A percentile compares a stretch with the other conserved stretches of the same genome.
These are phyloP conservation scores for Helicocarpus griseus DNA, from an alignment of 2,329 filamentous ascomycete species.

Conservation along the genomic window DNA sequence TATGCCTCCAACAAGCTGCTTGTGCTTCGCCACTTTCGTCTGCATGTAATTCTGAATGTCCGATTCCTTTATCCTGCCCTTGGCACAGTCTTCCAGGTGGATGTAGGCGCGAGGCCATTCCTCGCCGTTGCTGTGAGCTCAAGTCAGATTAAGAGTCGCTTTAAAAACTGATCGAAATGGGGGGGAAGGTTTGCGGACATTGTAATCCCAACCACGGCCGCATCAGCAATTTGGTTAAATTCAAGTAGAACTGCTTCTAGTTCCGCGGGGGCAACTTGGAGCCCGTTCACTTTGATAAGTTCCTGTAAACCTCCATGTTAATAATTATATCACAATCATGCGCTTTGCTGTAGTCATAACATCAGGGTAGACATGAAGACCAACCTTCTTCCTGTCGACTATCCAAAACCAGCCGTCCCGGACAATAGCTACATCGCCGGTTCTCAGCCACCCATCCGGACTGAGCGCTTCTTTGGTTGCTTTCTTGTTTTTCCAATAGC, in stretches of 20 bases:
- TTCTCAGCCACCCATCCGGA: slow-evolving; percentile 74
- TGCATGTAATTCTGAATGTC: slow-evolving; percentile 34
- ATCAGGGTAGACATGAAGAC: no score
- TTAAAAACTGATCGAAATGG: background rate
- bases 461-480: slow-evolving; percentile 48
- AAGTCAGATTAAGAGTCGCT: background rate
- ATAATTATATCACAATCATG: no score
- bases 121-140: slow-evolving; percentile 41
- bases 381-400: slow-evolving; percentile 60
- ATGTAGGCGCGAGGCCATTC: slow-evolving; percentile 60
- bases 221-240: slow-evolving; percentile 45
- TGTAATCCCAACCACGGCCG: slow-evolving; percentile 53
- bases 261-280: slow-evolving; percentile 60
- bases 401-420: slow-evolving; percentile 74
- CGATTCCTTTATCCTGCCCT: slow-evolving; percentile 34
- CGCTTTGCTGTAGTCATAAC: slow-evolving; percentile 10
- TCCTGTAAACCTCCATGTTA: no score
- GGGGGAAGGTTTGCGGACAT: slow-evolving; percentile 26
- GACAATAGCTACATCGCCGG: slow-evolving; percentile 74
- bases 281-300: slow-evolving; percentile 56
- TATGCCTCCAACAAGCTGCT: slow-evolving; percentile 37
- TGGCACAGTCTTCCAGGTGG: slow-evolving; percentile 39
- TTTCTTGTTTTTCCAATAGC: slow-evolving; percentile 50
- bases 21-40: slow-evolving; percentile 34
- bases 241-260: slow-evolving; percentile 46